These are phyloP conservation scores for Mycena rosella DNA, from an alignment of 768 basidiomycete genomes.

Conservation along the genomic window DNA sequence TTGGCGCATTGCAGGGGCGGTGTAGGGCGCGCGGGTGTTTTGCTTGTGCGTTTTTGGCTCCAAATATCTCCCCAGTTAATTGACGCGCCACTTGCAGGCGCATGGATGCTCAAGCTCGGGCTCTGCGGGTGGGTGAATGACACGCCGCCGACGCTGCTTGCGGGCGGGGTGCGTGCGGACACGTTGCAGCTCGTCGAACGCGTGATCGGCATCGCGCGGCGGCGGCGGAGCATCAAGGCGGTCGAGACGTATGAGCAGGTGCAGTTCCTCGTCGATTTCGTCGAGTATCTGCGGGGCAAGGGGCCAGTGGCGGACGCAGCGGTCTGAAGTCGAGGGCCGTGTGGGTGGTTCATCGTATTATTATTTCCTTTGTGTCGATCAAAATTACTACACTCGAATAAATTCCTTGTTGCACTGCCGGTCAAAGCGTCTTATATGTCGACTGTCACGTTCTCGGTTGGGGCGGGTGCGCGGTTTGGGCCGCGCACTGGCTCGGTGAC, in stretches of 20 bases:
- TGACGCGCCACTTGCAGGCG: too few species aligned
- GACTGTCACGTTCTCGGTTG: slow-evolving; percentile 1
- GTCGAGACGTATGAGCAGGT: slow-evolving; percentile 97
- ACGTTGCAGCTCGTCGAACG: slow-evolving; percentile 55
- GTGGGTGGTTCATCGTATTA: slow-evolving; percentile 6
- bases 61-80: too few species aligned
- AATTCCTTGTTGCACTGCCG: not conserved
- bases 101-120: slow-evolving; percentile 94
- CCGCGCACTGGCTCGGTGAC: slow-evolving; percentile 52
- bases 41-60: too few species aligned
- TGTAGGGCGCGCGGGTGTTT: slow-evolving; percentile 93
- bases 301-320: not conserved
- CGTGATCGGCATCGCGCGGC: slow-evolving; percentile 78
- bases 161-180: slow-evolving; percentile 14
- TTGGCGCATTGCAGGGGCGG: slow-evolving; percentile 95
- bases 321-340: not conserved
- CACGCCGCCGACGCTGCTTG: not conserved
- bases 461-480: slow-evolving; percentile 42
- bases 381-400: not conserved
- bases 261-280: slow-evolving; percentile 81
- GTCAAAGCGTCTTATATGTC: slow-evolving; percentile 6
- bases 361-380: not conserved
- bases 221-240: slow-evolving; percentile 87
- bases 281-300: slow-evolving; percentile 64
- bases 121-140: slow-evolving; percentile 78